A percentile compares a stretch with the other conserved stretches of the same genome.
Evolutionary conservation across 805 yeast species (phyloP).

Genomic region (Kurtzmaniella cleridarum): DNA sequence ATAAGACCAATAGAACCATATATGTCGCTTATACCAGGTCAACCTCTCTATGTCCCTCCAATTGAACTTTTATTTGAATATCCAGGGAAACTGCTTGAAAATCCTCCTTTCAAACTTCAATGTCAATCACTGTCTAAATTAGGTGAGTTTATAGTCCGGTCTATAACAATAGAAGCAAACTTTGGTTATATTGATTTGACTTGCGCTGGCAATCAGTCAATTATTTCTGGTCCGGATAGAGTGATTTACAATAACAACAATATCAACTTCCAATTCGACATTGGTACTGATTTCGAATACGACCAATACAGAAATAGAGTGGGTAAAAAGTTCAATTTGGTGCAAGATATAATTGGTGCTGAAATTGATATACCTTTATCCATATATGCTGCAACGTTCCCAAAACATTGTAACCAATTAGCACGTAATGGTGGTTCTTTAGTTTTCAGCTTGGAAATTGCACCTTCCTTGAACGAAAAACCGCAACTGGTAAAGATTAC

Average conservation of each 20-base stretch:
- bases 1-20: not conserved
- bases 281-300: conserved; percentile 1
- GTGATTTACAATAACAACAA: conserved; percentile 1
- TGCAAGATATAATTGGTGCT: conserved; percentile 1
- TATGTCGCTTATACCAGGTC: not conserved
- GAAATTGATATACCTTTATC: conserved; percentile 1
- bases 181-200: not conserved
- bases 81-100: not conserved
- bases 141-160: conserved; percentile 1
- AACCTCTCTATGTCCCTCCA: conserved; percentile 1
- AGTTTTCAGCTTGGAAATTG: not conserved
- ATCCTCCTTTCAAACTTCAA: not conserved
- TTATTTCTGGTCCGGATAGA: not conserved
- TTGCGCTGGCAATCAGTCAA: conserved; percentile 1
- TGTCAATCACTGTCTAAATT: not conserved
- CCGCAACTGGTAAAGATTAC: not conserved
- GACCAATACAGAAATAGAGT: not conserved
- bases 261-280: conserved; percentile 1
- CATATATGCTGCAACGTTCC: conserved; percentile 1
- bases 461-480: not conserved
- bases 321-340: not conserved
- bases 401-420: conserved; percentile 3
- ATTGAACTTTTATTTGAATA: conserved; percentile 1
- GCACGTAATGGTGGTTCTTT: conserved; percentile 1
- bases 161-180: not conserved